Evolutionary conservation across 371 early-diverging fungal genomes (phyloP), one percentile per base, ranked within the genome.

Genomic region (Mucor mucedo): DNA sequence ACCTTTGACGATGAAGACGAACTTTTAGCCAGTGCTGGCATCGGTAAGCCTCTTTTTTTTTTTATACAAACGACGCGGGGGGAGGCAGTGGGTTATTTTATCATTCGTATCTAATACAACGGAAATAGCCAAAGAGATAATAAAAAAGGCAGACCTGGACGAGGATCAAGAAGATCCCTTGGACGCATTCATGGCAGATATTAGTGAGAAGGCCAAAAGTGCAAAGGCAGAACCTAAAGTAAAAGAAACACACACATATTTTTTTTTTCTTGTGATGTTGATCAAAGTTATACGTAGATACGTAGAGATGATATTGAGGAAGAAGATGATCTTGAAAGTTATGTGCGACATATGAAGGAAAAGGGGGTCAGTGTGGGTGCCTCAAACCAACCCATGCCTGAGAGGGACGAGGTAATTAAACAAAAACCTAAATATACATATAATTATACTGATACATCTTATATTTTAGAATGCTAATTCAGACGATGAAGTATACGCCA

Each of bases 101-200:
- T 1, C 1, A 21, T 42, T 42, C n/a, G 6, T 11, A 42, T 42
- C 42, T 42, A 2, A 42, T 3, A 11, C 6, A 5, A 6, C 30
- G 9, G 16, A 56, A 38, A 39, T 21, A 38, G n/a, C n/a, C 21
- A 58, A 54, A 28, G 40, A 45, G 11, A n/a, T 16, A 9, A 39
- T 35, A 47, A 14, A 28, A 16, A 49, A 21, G 2, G 29, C 33
- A 53, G 40, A 30, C 39, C 80, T 80, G 0, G 83, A 81, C 2
- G 89, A 87, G 0, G 92, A 89, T 35, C 35, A 6, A 4, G 89
- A 87, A 10, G 94, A 95, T 79, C 92, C 92, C 10, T 74, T 95
- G 54, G 95, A 95, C 57, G 93, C 94, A 1, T 95, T 94, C 71
- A 95, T 95, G 95, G 87, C 91, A 3, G 87, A 83, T 33, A 91